These are phyloP conservation scores for Candida pini DNA, from an alignment of 805 yeast genomes.

Conservation along the genomic window DNA sequence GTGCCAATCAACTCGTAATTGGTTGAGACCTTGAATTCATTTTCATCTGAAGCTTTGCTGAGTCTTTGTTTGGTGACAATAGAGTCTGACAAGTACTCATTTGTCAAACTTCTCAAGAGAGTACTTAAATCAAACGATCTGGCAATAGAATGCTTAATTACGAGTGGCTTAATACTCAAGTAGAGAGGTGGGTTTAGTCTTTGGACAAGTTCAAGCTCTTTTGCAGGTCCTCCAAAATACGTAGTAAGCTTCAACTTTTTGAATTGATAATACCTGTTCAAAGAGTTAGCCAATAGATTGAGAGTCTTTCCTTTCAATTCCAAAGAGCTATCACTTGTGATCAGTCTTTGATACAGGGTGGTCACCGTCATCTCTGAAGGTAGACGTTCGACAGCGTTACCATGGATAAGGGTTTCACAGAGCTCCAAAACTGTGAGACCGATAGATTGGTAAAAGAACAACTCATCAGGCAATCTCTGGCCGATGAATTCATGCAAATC, in stretches of 20 bases:
- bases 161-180: slow-evolving; percentile 31
- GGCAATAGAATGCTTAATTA: slow-evolving; percentile 26
- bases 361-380: slow-evolving; percentile 60
- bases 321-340: slow-evolving; percentile 38
- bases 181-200: slow-evolving; percentile 51
- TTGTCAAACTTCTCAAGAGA: slow-evolving; percentile 26
- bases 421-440: slow-evolving; percentile 66
- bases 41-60: slow-evolving; percentile 11
- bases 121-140: slow-evolving; percentile 29
- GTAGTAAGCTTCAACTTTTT: slow-evolving; percentile 52
- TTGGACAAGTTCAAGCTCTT: slow-evolving; percentile 38
- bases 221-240: slow-evolving; percentile 16
- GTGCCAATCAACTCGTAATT: slow-evolving; percentile 55
- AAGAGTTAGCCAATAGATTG: slow-evolving; percentile 61
- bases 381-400: slow-evolving; percentile 53
- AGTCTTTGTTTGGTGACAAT: slow-evolving; percentile 9
- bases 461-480: slow-evolving; percentile 80
- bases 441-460: slow-evolving; percentile 71
- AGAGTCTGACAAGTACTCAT: slow-evolving; percentile 26
- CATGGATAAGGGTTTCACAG: slow-evolving; percentile 62
- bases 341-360: slow-evolving; percentile 51
- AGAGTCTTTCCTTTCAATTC: slow-evolving; percentile 57
- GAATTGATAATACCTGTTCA: slow-evolving; percentile 81
- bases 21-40: slow-evolving; percentile 31
- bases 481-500: slow-evolving; percentile 81